Evolutionary conservation across 192 early-diverging fungal species (phyloP), one percentile per base, ranked within the genome.

Genomic region (Coemansia erecta): DNA sequence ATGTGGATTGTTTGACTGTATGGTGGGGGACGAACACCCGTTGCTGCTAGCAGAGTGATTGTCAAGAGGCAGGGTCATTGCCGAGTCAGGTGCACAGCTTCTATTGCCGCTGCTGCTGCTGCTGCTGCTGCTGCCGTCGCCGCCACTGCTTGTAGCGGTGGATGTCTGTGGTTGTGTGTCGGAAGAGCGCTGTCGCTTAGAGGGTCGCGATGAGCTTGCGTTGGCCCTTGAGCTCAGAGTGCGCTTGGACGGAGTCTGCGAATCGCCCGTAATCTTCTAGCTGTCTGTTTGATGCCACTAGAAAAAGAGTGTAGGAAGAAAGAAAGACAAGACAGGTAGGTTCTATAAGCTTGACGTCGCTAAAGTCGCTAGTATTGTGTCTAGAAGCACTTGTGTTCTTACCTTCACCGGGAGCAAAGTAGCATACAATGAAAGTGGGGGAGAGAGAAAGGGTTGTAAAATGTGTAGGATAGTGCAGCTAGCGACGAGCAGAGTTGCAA

Each of bases 221-320:
- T 63, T 64, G 40, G 58, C 57, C 50, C 58, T 52, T 48, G 62
- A 53, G 65, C 66, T 64, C 61, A 61, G 75, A 44, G 60, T 72
- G 65, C 70, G 70, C 66, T 78, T 72, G 51, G 75, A 61, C 45
- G 70, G 61, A n/a, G 57, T 60, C 23, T 62, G 64, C 17, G 70
- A 69, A 37, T 64, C 66, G 75, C 75, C 69, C 47, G 68, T 60
- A 78, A 78, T 72, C 63, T 68, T 72, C 23, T 7, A 24, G 23
- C 18, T 43, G 15, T 24, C 10, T 40, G 24, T 11, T 18, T 66
- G 56, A 31, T 21, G 53, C 53, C 41, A 57, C 42, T 63, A 53
- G 39, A 45, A 26, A 21, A 33, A 49, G 18, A 60, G 21, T 51
- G 26, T 0, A 44, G n/a, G 10, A 45, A 15, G 8, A 40, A 13